A percentile compares a stretch with the other conserved stretches of the same genome.
Conservation (phyloP, 169 alveolate genomes). For the Plasmodium chabaudi region DNA sequence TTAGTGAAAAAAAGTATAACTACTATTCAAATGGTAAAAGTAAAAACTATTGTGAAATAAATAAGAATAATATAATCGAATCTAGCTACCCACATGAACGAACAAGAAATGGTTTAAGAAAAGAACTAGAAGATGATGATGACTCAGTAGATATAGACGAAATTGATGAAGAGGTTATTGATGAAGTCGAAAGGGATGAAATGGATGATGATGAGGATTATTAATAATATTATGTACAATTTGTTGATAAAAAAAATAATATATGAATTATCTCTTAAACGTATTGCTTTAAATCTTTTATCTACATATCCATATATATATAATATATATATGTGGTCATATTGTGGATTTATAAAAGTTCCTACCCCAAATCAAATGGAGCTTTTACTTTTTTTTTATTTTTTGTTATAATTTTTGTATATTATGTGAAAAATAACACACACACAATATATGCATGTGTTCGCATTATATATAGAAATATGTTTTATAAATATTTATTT, state of each 20-base stretch:
- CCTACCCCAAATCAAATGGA: neutral
- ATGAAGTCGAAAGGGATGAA: conserved; percentile 19
- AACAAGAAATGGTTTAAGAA: conserved; percentile 42
- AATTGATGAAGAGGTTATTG: conserved; percentile 12
- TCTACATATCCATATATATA: neutral
- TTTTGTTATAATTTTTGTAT: conserved; percentile 2
- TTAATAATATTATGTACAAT: conserved; percentile 16
- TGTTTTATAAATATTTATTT: too few relatives aligned
- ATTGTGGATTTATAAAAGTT: neutral
- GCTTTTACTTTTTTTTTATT: neutral
- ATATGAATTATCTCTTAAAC: neutral
- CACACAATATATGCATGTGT: neutral
- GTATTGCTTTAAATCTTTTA: conserved; percentile 3
- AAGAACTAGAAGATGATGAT: conserved; percentile 43
- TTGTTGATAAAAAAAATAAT: too few relatives aligned
- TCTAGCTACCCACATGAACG: conserved; percentile 51
- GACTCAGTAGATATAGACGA: conserved; percentile 19
- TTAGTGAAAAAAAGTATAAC: conserved; percentile 32
- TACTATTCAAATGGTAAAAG: conserved; percentile 19
- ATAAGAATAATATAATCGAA: conserved; percentile 54
- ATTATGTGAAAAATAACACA: neutral
- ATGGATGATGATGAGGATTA: conserved; percentile 26
- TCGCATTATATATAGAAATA: neutral
- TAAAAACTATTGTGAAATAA: conserved; percentile 55
- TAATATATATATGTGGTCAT: neutral